Evolutionary conservation across 371 early-diverging fungal genomes (phyloP).

Genomic region (Choanephora cucurbitarum): DNA sequence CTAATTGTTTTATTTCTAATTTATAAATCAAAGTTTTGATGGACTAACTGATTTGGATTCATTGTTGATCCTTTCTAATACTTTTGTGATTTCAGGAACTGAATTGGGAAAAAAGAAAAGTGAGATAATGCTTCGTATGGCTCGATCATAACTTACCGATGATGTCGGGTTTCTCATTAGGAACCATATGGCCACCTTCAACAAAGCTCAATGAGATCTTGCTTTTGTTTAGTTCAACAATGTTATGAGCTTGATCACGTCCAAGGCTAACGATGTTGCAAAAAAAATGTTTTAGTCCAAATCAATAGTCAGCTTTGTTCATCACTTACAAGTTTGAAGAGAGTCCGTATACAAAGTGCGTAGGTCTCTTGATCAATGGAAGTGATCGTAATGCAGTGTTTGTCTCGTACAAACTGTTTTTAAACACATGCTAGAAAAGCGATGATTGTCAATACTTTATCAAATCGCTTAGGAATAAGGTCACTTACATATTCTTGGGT

Average conservation of each 20-base stretch:
- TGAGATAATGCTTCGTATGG: background rate
- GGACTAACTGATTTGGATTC: background rate
- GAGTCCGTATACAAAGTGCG: conserved; percentile 23
- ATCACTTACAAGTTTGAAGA: conserved; percentile 26
- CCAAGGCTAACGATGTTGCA: conserved; percentile 15
- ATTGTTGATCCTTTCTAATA: conserved; percentile 10
- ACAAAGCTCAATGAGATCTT: conserved; percentile 23
- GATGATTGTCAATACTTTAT: too few relatives aligned
- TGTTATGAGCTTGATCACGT: background rate
- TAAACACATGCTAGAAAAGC: conserved; percentile 29
- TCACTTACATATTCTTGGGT: conserved; percentile 47
- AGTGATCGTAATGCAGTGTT: conserved; percentile 13
- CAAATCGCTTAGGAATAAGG: too few relatives aligned
- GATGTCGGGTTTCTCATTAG: conserved; percentile 30
- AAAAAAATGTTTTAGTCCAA: background rate
- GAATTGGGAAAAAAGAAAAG: background rate
- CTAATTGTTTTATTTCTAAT: background rate
- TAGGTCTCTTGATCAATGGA: conserved; percentile 9
- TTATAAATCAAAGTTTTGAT: conserved; percentile 10
- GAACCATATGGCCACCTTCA: conserved; percentile 40
- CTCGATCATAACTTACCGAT: conserved; percentile 37
- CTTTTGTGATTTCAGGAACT: conserved; percentile 22
- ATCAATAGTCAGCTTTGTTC: background rate
- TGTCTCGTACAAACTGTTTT: conserved; percentile 10
- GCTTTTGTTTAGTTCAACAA: conserved; percentile 4